Evolutionary conservation across 2,329 filamentous ascomycete genomes (phyloP), one percentile per base, ranked within the genome.

Genomic region (Trichoderma hamatum): DNA sequence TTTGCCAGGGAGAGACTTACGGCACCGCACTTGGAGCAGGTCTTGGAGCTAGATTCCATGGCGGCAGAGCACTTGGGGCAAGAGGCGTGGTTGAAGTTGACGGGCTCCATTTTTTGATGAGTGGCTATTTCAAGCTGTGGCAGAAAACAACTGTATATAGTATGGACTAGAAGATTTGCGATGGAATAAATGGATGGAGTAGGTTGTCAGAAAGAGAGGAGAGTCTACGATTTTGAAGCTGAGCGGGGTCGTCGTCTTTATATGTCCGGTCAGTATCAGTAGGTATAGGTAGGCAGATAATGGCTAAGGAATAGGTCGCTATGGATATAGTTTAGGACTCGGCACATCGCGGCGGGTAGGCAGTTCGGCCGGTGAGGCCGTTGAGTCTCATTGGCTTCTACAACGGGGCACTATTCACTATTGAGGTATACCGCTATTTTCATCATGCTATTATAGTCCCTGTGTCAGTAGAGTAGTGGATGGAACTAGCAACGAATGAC

Each of bases 61-160:
- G 80, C 71, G 74, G 81, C 79, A 74, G 82, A 83, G 82, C 86
- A 89, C 81, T 85, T 87, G 80, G 86, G 86, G 83, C 86, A 89
- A 74, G 76, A 72, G 69, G 76, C 73, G 75, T 80, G 76, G 77
- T 69, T 70, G 49, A 30, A 64, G 78, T 82, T 78, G 77, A 80
- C 76, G 70, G 76, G 76, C 71, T 78, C 72, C 78, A 79, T 80
- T 9, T 39, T 39, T 60, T 72, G 67, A 5, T 46, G 24, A 21
- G 3, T 6, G 14, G 55, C 10, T 39, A 7, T 43, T 26, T 30
- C 3, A 10, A 30, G 6, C 0, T n/a, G 26, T 34, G 24, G 59
- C 16, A n/a, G n/a, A n/a, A n/a, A n/a, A n/a, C n/a, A n/a, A n/a
- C n/a, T n/a, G n/a, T n/a, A n/a, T n/a, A n/a, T n/a, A n/a, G n/a